Percentiles rank a stretch among this genome's conserved stretches.
These are phyloP conservation scores for Yamadazyma membranifaciens DNA, from an alignment of 1,139 yeast genomes.

Conservation along the genomic window DNA sequence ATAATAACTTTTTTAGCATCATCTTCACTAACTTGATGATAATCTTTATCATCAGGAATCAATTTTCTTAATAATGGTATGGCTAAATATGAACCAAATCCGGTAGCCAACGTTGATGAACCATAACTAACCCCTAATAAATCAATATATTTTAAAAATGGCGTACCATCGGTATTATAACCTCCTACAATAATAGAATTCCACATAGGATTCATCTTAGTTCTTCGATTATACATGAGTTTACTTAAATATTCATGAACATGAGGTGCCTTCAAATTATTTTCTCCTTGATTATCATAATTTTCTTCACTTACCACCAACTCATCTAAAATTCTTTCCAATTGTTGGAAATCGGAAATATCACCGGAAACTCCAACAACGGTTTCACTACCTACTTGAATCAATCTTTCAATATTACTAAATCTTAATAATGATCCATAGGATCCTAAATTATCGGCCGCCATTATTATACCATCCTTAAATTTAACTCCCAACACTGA, in stretches of 20 bases:
- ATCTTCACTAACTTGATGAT: conserved; percentile 62
- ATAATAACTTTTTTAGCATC: conserved; percentile 73
- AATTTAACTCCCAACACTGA: conserved; percentile 91
- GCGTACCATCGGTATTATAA: conserved; percentile 61
- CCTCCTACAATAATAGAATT: conserved; percentile 93
- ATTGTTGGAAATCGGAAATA: conserved; percentile 86
- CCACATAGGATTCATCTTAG: conserved; percentile 96
- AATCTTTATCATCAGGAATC: conserved; percentile 78
- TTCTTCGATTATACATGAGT: conserved; percentile 82
- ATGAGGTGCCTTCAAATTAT: conserved; percentile 75
- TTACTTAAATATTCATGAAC: conserved; percentile 85
- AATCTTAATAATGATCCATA: conserved; percentile 93
- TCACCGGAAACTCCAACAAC: conserved; percentile 96
- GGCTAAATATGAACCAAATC: conserved; percentile 95
- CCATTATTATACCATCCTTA: conserved; percentile 85
- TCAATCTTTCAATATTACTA: conserved; percentile 78
- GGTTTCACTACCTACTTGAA: conserved; percentile 79
- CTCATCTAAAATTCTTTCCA: conserved; percentile 73
- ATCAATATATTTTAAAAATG: conserved; percentile 83
- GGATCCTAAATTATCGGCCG: conserved; percentile 92
- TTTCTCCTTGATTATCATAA: conserved; percentile 77
- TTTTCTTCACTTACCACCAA: conserved; percentile 69
- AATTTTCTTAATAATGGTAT: conserved; percentile 85
- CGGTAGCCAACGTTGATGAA: conserved; percentile 90
- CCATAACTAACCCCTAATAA: conserved; percentile 88